phyloP scores from a whole-genome alignment of 805 yeast species.

The Lachancea dasiensis region DNA sequence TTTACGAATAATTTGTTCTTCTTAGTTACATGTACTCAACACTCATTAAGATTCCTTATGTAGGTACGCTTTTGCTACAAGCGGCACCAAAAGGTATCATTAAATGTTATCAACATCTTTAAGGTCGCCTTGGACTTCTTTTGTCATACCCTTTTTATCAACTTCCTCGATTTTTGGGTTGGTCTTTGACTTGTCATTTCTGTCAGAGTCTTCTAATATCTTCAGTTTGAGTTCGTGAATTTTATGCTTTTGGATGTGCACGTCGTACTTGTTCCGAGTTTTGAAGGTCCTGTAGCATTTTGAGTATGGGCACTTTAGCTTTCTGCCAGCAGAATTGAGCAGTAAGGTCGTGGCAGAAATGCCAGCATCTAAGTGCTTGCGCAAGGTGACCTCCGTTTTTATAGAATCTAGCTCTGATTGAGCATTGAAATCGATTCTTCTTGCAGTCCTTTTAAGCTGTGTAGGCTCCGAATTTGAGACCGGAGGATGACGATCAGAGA shows the following conservation, averaged over 20 bases:
- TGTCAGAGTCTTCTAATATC: slow-evolving; percentile 15
- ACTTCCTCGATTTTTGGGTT: not conserved
- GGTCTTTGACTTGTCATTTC: not conserved
- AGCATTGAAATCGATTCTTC: slow-evolving; percentile 7
- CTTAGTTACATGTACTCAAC: no score
- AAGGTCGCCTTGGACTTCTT: not conserved
- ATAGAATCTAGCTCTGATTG: slow-evolving; percentile 16
- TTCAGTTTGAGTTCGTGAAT: slow-evolving; percentile 31
- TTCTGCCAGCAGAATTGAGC: slow-evolving; percentile 31
- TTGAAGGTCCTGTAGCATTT: slow-evolving; percentile 51
- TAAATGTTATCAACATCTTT: no score
- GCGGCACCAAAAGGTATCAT: no score
- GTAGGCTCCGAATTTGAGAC: not conserved
- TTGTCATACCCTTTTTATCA: not conserved
- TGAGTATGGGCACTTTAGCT: slow-evolving; percentile 43
- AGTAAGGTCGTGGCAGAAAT: slow-evolving; percentile 28
- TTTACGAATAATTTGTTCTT: no score
- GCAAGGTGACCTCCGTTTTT: slow-evolving; percentile 23
- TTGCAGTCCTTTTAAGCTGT: not conserved
- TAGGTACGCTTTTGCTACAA: no score
- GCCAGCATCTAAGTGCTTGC: slow-evolving; percentile 23
- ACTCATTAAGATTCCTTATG: no score
- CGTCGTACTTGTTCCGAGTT: slow-evolving; percentile 31
- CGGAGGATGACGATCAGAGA: no score
- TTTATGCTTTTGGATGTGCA: slow-evolving; percentile 32